Conservation (phyloP, 306 rosid species). For the Oxytropis ochrocephala region DNA sequence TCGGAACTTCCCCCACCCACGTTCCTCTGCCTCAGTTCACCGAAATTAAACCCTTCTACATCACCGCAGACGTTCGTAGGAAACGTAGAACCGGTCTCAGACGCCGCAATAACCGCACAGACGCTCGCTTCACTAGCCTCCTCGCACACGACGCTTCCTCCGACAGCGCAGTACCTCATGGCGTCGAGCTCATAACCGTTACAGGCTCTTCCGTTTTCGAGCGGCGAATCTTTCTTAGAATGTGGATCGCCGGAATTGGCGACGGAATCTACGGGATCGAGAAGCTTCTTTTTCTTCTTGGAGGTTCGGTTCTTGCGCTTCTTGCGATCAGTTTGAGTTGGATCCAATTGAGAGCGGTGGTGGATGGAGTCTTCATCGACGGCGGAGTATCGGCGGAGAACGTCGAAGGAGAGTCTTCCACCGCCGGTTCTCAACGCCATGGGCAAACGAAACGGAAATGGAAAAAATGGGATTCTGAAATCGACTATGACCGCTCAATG, state of each 20-base stretch:
- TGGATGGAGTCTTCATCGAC: conserved; percentile 27
- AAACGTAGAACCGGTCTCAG: conserved; percentile 29
- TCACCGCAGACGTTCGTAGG: conserved; percentile 30
- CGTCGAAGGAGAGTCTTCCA: conserved; percentile 61
- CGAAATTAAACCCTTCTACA: conserved; percentile 50
- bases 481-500: background rate
- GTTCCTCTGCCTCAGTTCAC: conserved; percentile 73
- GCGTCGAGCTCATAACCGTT: conserved; percentile 41
- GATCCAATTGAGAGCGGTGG: conserved; percentile 30
- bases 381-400: conserved; percentile 40
- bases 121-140: conserved; percentile 30
- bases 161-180: conserved; percentile 7
- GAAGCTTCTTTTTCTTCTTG: conserved; percentile 40
- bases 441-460: background rate
- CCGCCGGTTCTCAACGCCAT: conserved; percentile 64
- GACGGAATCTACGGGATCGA: conserved; percentile 36
- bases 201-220: background rate
- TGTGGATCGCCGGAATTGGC: conserved; percentile 21
- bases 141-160: conserved; percentile 37
- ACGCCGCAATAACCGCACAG: conserved; percentile 24
- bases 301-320: conserved; percentile 48
- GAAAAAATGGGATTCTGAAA: background rate
- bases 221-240: background rate
- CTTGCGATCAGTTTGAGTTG: conserved; percentile 25
- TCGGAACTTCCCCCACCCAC: conserved; percentile 40